These are phyloP conservation scores for Eurotiales sp. DNA, from an alignment of 2,329 filamentous ascomycete species.

Conservation along the genomic window DNA sequence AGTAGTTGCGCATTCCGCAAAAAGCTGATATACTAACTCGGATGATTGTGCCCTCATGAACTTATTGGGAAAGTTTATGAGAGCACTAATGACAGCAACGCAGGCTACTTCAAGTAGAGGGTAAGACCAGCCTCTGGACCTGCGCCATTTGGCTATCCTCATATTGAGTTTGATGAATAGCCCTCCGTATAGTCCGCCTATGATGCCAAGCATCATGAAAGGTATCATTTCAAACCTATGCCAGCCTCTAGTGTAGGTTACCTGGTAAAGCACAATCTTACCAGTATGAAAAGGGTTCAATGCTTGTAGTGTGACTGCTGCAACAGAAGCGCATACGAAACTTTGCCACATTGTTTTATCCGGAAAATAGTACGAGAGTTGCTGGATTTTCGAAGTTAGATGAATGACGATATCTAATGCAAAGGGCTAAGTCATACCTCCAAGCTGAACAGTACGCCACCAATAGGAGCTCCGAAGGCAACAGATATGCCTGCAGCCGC, in stretches of 20 bases:
- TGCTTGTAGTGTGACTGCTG: conserved; percentile 85
- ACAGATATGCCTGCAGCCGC: conserved; percentile 91
- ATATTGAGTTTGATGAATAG: conserved; percentile 96
- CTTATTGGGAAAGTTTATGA: conserved; percentile 92
- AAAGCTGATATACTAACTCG: conserved; percentile 86
- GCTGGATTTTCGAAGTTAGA: conserved; percentile 43
- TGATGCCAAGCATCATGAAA: conserved; percentile 77
- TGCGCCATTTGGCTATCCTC: conserved; percentile 76
- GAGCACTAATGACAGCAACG: conserved; percentile 75
- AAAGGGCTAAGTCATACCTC: conserved; percentile 53
- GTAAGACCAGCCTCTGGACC: conserved; percentile 63
- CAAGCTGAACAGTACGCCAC: conserved; percentile 91
- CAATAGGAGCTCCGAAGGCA: conserved; percentile 89
- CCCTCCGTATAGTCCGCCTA: conserved; percentile 91
- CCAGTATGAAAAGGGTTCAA: conserved; percentile 93
- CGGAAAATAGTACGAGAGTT: conserved; percentile 95
- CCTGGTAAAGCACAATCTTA: conserved; percentile 93
- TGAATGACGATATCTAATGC: not conserved
- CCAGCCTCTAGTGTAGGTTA: conserved; percentile 88
- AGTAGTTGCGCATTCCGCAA: conserved; percentile 81
- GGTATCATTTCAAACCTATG: conserved; percentile 91
- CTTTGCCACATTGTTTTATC: conserved; percentile 99
- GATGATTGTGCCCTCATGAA: conserved; percentile 94
- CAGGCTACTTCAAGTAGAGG: conserved; percentile 75
- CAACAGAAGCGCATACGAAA: conserved; percentile 99